Conservation (phyloP, 2,329 filamentous ascomycete species). For the Paraphoma sp. region DNA sequence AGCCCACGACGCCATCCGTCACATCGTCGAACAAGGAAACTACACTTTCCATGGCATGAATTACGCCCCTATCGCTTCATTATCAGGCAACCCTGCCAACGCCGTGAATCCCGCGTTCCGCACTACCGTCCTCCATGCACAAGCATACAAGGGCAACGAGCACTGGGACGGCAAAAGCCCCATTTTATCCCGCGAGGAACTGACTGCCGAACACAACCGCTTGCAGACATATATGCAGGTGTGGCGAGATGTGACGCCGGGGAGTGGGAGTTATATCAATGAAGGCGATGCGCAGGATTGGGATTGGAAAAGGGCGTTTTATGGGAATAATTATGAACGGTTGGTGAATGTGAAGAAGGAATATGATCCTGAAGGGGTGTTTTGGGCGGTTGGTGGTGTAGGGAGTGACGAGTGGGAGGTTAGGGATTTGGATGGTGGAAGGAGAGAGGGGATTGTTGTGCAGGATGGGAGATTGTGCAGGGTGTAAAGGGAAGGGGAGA, state of each 20-base stretch:
- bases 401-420: constrained; percentile 36
- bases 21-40: constrained; percentile 24
- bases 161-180: constrained; percentile 24
- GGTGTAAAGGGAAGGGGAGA: not conserved
- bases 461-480: constrained; percentile 37
- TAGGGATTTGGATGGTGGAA: constrained; percentile 17
- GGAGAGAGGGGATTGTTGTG: constrained; percentile 20
- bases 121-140: constrained; percentile 28
- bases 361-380: constrained; percentile 33
- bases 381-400: constrained; percentile 31
- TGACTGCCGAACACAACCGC: constrained; percentile 12
- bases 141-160: constrained; percentile 24
- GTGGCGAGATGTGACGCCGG: constrained; percentile 30
- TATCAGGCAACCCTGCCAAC: constrained; percentile 20
- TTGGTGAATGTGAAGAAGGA: constrained; percentile 27
- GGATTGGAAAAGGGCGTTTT: constrained; percentile 32
- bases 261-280: constrained; percentile 33
- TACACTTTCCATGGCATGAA: constrained; percentile 37
- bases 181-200: not conserved
- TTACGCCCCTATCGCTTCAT: constrained; percentile 17
- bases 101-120: constrained; percentile 33
- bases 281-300: constrained; percentile 38
- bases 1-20: constrained; percentile 20
- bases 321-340: constrained; percentile 29
- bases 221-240: constrained; percentile 30